Evolutionary conservation across 2,329 filamentous ascomycete species (phyloP).

Genomic region (Aureobasidium vineae): DNA sequence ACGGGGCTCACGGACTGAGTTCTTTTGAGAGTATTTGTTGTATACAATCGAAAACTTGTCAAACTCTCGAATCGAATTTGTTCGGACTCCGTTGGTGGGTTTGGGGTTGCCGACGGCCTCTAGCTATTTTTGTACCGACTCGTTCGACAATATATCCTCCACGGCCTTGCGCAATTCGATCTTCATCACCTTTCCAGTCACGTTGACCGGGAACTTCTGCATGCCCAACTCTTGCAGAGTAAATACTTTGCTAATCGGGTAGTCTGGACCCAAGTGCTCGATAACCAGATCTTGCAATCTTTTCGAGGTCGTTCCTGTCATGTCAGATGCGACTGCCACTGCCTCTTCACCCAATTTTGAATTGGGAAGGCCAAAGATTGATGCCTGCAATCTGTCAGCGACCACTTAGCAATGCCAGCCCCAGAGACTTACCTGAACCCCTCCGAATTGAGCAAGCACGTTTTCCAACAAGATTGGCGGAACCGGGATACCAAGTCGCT

Average conservation of each 20-base stretch:
- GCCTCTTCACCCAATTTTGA: background rate
- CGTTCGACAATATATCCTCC: background rate
- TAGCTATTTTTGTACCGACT: background rate
- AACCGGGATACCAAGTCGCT: background rate
- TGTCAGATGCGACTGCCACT: background rate
- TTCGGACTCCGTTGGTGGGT: background rate
- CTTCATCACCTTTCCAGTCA: constrained; percentile 19
- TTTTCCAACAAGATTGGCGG: constrained; percentile 15
- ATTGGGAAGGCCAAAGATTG: background rate
- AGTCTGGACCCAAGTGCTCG: constrained; percentile 9
- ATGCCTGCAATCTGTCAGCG: background rate
- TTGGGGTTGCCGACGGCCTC: background rate
- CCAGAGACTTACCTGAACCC: background rate
- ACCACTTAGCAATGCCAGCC: background rate
- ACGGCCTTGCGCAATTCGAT: constrained; percentile 15
- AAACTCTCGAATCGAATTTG: background rate
- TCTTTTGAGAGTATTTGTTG: constrained; percentile 2
- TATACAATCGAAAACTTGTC: background rate
- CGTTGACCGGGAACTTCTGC: constrained; percentile 11
- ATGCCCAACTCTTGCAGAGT: constrained; percentile 6
- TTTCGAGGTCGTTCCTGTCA: background rate
- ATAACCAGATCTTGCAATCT: background rate
- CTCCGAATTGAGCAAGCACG: background rate
- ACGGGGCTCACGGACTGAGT: constrained; percentile 4
- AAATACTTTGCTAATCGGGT: constrained; percentile 14